Conservation (phyloP, 2,329 filamentous ascomycete genomes). For the Dactylonectria macrodidyma region DNA sequence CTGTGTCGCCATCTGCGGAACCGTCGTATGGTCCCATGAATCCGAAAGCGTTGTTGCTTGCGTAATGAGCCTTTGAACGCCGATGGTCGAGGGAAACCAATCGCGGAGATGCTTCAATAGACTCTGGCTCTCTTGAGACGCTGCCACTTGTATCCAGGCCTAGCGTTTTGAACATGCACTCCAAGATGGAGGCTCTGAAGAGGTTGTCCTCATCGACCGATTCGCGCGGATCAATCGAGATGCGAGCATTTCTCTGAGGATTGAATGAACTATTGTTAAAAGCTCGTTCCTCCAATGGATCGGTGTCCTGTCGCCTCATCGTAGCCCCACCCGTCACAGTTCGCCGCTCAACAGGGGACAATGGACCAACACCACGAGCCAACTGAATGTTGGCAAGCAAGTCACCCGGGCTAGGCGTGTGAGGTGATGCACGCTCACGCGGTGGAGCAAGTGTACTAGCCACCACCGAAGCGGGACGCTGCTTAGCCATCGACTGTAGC, state of each 20-base stretch:
- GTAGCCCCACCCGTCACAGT: conserved; percentile 34
- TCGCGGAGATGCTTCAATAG: conserved; percentile 87
- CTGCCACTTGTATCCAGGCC: conserved; percentile 81
- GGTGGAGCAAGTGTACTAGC: conserved; percentile 58
- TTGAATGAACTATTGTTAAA: conserved; percentile 73
- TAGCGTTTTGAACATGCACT: conserved; percentile 96
- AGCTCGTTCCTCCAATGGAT: conserved; percentile 64
- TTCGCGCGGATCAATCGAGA: conserved; percentile 79
- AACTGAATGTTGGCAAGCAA: conserved; percentile 84
- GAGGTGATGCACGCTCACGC: conserved; percentile 58
- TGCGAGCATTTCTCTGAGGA: conserved; percentile 64
- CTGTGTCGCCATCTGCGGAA: conserved; percentile 85
- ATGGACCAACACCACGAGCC: conserved; percentile 71
- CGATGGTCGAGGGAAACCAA: conserved; percentile 87
- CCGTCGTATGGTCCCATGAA: conserved; percentile 88
- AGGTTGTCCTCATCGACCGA: conserved; percentile 89
- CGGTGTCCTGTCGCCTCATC: conserved; percentile 55
- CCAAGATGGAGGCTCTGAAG: conserved; percentile 90
- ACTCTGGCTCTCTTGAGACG: conserved; percentile 76
- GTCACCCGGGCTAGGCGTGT: conserved; percentile 80
- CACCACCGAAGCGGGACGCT: conserved; percentile 61
- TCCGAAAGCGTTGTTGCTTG: conserved; percentile 83
- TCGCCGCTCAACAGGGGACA: conserved; percentile 39
- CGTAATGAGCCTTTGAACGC: conserved; percentile 83
- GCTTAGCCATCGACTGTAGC: conserved; percentile 74